A percentile compares a stretch with the other conserved stretches of the same genome.
phyloP scores from a whole-genome alignment of 305 asterid genomes.

The Caryopteris hybrid region DNA sequence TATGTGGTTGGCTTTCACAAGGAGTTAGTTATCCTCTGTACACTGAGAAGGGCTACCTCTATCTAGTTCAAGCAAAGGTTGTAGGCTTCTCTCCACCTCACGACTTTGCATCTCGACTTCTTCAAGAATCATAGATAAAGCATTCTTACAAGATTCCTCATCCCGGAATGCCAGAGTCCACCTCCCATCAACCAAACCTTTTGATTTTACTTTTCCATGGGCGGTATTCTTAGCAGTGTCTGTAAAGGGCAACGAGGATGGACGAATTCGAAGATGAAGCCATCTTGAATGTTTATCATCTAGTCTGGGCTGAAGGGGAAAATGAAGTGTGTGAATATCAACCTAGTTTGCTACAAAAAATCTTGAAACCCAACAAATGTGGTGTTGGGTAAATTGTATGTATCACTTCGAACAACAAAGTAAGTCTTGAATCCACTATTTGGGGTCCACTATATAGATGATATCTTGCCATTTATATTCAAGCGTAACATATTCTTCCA shows the following conservation, averaged over 20 bases:
- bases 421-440: neutral
- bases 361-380: neutral
- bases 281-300: slow-evolving; percentile 82
- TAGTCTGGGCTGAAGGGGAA: slow-evolving; percentile 63
- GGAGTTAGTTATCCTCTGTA: slow-evolving; percentile 25
- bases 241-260: slow-evolving; percentile 59
- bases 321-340: neutral
- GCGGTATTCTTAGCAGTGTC: slow-evolving; percentile 40
- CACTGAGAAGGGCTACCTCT: slow-evolving; percentile 18
- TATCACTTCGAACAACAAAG: neutral
- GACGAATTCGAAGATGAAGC: slow-evolving; percentile 96
- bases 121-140: slow-evolving; percentile 66
- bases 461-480: neutral
- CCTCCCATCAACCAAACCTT: slow-evolving; percentile 85
- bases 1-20: slow-evolving; percentile 27
- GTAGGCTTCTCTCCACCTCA: slow-evolving; percentile 62
- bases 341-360: neutral
- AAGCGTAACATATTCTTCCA: neutral
- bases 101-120: slow-evolving; percentile 52
- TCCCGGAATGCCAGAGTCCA: slow-evolving; percentile 95
- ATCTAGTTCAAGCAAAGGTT: slow-evolving; percentile 60
- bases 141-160: slow-evolving; percentile 63
- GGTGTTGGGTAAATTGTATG: neutral
- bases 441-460: no score
- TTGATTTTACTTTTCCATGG: slow-evolving; percentile 58